Evolutionary conservation across 306 rosid species (phyloP), one percentile per base, ranked within the genome.

Genomic region (Comarum palustre): DNA sequence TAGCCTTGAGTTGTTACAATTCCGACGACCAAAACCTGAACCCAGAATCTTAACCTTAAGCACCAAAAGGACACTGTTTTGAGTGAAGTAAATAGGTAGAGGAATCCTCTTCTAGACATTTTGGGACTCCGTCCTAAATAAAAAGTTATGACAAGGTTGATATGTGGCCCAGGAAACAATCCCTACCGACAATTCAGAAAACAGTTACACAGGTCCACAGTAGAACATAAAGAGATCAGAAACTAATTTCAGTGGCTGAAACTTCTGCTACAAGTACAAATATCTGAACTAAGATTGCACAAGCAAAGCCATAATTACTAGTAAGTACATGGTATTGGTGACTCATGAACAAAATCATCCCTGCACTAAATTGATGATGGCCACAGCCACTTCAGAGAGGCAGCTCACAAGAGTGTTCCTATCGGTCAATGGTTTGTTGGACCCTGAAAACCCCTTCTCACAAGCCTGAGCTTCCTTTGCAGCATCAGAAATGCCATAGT

Each of bases 391-490:
- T 63, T 66, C 85, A 34, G 86, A 82, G 10, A 92, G 84, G 73
- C 84, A 75, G 67, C 78, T 80, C 71, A 92, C 77, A 50, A 85
- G 77, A 63, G 45, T 75, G 72, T 86, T 90, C 76, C 87, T 74
- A 54, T 85, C 90, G 14, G 82, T 75, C 62, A 92, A 50, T 0
- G 87, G 90, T 31, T 74, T 13, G 50, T 24, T 20, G 25, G 81
- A 52, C 29, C 82, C 87, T 5, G 87, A 69, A 66, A 89, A 83
- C 60, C 79, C 86, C 82, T 92, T 89, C 46, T 86, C 87, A 19
- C 97, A 89, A 12, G 91, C 73, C 61, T 13, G 75, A 9, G 91
- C 80, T 72, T 90, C 89, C 76, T 90, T 92, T 55, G 82, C 86
- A 29, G 84, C 89, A 83, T 92, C 96, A 64, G 87, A 42, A 16